Conservation (phyloP, 352 stramenopile genomes). For the Thraustochytrium sp. region DNA sequence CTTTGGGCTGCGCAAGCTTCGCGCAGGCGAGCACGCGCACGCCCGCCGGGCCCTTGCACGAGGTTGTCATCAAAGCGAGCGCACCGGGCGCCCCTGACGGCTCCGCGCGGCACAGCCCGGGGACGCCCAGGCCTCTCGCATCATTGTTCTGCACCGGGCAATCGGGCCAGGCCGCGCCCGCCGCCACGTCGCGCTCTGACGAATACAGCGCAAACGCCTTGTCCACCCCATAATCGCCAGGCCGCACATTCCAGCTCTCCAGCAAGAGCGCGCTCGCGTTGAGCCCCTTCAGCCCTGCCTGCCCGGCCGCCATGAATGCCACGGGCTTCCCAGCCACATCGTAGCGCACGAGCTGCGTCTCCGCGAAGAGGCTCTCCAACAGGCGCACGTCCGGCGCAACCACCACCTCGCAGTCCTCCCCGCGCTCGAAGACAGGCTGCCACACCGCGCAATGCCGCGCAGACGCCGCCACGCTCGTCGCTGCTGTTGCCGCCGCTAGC, state of each 20-base stretch:
- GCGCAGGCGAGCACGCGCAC: no score
- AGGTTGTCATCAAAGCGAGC: no score
- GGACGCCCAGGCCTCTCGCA: background rate
- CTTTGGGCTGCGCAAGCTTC: no score
- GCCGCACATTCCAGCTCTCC: background rate
- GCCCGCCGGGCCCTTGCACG: background rate
- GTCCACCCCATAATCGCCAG: background rate
- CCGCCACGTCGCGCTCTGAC: background rate
- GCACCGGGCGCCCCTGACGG: no score
- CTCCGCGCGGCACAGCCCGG: background rate
- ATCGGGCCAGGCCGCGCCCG: background rate
- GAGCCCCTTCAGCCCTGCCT: background rate
- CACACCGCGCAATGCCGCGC: no score
- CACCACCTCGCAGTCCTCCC: background rate
- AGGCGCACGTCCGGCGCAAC: no score
- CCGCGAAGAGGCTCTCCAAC: background rate
- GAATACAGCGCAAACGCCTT: conserved; percentile 7
- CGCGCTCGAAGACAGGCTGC: background rate
- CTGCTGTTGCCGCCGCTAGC: no score
- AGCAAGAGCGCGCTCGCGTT: background rate
- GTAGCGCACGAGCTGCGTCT: background rate
- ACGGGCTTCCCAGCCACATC: background rate
- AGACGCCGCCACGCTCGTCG: no score
- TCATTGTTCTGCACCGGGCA: background rate
- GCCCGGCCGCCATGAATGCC: background rate